Conservation (phyloP, 78 protist genomes). For the Planoprotostelium fungivorum region DNA sequence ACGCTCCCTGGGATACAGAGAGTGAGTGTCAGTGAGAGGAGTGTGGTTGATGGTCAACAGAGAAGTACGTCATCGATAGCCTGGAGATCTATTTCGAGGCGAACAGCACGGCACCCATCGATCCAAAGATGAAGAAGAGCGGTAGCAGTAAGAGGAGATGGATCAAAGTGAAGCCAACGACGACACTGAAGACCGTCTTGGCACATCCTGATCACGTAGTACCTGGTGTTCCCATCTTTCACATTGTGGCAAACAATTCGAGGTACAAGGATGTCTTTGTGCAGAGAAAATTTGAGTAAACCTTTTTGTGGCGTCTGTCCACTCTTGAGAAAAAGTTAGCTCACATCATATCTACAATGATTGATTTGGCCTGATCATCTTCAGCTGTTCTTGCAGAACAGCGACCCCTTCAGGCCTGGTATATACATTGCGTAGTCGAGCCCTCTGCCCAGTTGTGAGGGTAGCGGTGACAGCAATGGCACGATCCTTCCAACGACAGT, state of each 20-base stretch:
- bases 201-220: constrained; percentile 56
- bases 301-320: too few species aligned
- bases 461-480: too few species aligned
- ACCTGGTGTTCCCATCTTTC: constrained; percentile 55
- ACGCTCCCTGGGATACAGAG: constrained; percentile 51
- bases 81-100: constrained; percentile 58
- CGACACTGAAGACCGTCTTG: constrained; percentile 25
- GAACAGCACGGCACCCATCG: constrained; percentile 35
- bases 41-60: neutral
- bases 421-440: too few species aligned
- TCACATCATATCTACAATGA: too few species aligned
- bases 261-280: neutral
- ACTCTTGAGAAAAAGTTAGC: too few species aligned
- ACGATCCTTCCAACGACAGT: too few species aligned
- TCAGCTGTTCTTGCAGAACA: too few species aligned
- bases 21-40: neutral
- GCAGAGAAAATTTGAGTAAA: neutral
- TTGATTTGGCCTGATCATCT: too few species aligned
- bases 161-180: constrained; percentile 55
- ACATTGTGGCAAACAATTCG: constrained; percentile 16
- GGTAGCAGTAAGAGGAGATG: constrained; percentile 30
- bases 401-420: too few species aligned
- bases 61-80: constrained; percentile 10
- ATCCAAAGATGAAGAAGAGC: neutral
- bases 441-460: too few species aligned